Evolutionary conservation across 305 asterid genomes (phyloP).

Genomic region (Lippia alba): DNA sequence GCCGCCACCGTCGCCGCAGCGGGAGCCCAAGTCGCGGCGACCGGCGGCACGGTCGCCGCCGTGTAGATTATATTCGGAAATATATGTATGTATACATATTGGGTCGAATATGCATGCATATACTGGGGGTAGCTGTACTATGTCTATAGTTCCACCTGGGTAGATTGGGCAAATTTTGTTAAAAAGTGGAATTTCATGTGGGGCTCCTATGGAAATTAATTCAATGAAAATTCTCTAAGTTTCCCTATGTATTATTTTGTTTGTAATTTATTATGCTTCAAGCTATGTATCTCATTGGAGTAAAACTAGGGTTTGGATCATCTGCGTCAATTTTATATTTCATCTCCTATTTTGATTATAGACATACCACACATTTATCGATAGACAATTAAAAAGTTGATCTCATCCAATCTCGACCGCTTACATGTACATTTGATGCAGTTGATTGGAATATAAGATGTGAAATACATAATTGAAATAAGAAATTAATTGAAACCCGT

Average conservation of each 20-base stretch:
- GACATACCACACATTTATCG: too few species aligned
- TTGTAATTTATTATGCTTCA: background rate
- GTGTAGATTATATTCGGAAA: conserved; percentile 25
- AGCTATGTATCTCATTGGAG: background rate
- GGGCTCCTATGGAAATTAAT: conserved; percentile 27
- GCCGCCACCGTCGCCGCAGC: conserved; percentile 31
- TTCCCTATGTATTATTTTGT: background rate
- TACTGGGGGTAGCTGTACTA: conserved; percentile 22
- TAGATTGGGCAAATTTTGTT: conserved; percentile 37
- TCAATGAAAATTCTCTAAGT: background rate
- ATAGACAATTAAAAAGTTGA: too few species aligned
- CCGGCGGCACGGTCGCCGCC: conserved; percentile 58
- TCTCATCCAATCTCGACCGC: too few species aligned
- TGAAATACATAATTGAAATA: too few species aligned
- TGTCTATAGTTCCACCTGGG: conserved; percentile 32
- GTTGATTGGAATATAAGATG: too few species aligned
- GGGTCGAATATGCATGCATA: conserved; percentile 32
- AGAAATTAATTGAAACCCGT: too few species aligned
- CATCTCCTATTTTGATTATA: too few species aligned
- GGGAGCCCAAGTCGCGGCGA: conserved; percentile 50
- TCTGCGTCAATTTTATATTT: too few species aligned
- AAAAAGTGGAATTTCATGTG: conserved; percentile 14
- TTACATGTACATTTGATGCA: too few species aligned
- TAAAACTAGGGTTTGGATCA: too few species aligned
- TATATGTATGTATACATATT: background rate